These are phyloP conservation scores for Climacium dendroides DNA, from an alignment of 225 moss, liverwort and hornwort genomes.

Conservation along the genomic window DNA sequence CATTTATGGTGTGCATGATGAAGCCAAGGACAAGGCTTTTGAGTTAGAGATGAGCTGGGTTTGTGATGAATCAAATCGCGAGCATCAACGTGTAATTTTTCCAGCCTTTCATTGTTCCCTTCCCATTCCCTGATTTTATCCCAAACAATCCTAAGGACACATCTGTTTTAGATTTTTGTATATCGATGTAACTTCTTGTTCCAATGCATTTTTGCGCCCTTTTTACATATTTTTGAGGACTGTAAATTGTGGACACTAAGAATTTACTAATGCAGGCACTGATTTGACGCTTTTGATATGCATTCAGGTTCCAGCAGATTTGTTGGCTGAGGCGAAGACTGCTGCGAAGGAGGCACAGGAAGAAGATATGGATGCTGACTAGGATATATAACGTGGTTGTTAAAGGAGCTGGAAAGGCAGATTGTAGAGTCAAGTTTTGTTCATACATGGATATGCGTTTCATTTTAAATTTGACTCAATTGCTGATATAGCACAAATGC, in stretches of 20 bases:
- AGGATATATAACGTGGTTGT: not conserved
- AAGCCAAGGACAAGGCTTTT: constrained; percentile 94
- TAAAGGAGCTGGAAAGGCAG: not conserved
- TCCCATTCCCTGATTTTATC: not conserved
- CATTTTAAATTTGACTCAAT: constrained; percentile 1
- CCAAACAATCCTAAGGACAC: not conserved
- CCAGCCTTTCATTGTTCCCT: not conserved
- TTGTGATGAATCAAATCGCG: constrained; percentile 71
- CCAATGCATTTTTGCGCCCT: not conserved
- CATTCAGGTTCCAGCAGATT: constrained; percentile 39
- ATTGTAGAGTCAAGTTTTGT: not conserved
- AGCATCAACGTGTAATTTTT: constrained; percentile 58
- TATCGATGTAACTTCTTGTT: not conserved
- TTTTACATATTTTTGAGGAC: not conserved
- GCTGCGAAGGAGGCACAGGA: constrained; percentile 95
- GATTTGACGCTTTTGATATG: not conserved
- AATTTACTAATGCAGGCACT: not conserved
- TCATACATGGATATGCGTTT: not conserved
- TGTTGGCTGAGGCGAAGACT: constrained; percentile 75
- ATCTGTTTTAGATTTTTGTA: not conserved
- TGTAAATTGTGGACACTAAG: not conserved
- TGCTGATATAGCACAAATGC: not conserved
- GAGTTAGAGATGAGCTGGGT: constrained; percentile 97
- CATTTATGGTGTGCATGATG: constrained; percentile 80
- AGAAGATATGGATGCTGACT: constrained; percentile 99